Evolutionary conservation across 1,284 basidiomycete species (phyloP).

Genomic region (Fomitiporia mediterranea): DNA sequence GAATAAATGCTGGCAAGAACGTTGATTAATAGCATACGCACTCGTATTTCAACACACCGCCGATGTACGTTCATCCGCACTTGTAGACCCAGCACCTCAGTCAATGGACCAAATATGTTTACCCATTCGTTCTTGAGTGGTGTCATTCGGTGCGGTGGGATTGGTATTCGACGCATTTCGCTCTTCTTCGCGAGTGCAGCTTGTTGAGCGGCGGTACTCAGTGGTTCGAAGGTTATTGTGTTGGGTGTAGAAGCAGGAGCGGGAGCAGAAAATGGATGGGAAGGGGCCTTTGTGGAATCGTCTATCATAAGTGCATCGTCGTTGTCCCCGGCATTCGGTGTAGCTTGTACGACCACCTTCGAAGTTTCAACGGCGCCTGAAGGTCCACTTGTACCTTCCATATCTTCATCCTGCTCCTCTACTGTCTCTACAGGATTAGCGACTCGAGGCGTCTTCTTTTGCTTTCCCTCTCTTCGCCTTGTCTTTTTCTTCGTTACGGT

Average conservation of each 20-base stretch:
- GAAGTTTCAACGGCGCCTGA: not conserved
- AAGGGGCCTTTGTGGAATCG: conserved; percentile 37
- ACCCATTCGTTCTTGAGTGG: conserved; percentile 98
- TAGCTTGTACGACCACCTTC: not conserved
- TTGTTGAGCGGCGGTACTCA: conserved; percentile 53
- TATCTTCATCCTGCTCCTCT: conserved; percentile 14
- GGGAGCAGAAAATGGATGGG: no score
- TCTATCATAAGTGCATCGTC: conserved; percentile 68
- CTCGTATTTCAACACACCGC: conserved; percentile 88
- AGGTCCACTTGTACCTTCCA: conserved; percentile 1
- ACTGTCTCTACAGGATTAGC: not conserved
- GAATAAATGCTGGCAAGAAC: not conserved
- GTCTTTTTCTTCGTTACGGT: conserved; percentile 18
- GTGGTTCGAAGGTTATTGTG: conserved; percentile 61
- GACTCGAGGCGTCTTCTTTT: conserved; percentile 11
- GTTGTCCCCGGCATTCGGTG: conserved; percentile 25
- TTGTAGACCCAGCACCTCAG: conserved; percentile 91
- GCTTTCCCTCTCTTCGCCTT: conserved; percentile 14
- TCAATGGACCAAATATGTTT: conserved; percentile 93
- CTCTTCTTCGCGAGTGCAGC: conserved; percentile 53
- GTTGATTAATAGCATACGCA: conserved; percentile 38
- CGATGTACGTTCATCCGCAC: conserved; percentile 95
- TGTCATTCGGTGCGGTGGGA: conserved; percentile 96
- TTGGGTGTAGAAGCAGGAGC: conserved; percentile 29
- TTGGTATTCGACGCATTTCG: conserved; percentile 79